A percentile compares a stretch with the other conserved stretches of the same genome.
Evolutionary conservation across 2,329 filamentous ascomycete species (phyloP).

Genomic region (Claviceps fusiformis): DNA sequence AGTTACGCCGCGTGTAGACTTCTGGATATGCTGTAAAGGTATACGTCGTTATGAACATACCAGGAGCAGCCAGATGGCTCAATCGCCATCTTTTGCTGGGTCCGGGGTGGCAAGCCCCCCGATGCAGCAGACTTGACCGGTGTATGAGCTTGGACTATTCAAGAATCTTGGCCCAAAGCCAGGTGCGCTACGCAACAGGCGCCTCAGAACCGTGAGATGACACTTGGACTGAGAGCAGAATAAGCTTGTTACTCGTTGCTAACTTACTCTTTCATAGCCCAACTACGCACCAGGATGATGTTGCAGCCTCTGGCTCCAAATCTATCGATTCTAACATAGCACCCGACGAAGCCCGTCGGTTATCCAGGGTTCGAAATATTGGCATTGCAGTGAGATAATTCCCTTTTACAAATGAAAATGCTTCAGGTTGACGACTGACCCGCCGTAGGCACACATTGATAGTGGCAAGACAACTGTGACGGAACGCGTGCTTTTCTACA

Average conservation of each 20-base stretch:
- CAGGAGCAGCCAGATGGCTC: constrained; percentile 26
- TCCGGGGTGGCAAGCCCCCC: constrained; percentile 15
- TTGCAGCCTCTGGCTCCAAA: constrained; percentile 33
- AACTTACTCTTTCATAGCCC: constrained; percentile 14
- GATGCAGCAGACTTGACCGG: neutral
- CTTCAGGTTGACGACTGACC: constrained; percentile 11
- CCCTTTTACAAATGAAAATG: neutral
- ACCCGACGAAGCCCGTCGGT: constrained; percentile 61
- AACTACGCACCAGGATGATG: too few species aligned
- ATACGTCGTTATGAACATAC: constrained; percentile 24
- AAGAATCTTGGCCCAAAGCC: constrained; percentile 20
- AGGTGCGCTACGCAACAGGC: constrained; percentile 16
- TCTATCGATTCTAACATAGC: constrained; percentile 66
- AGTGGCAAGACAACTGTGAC: constrained; percentile 95
- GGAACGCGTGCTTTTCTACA: constrained; percentile 96
- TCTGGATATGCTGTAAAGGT: neutral
- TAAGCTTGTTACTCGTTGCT: neutral
- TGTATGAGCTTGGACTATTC: neutral
- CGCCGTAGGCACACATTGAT: constrained; percentile 76
- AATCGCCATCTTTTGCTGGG: constrained; percentile 23
- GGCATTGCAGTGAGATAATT: constrained; percentile 67
- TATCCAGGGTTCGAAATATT: constrained; percentile 84
- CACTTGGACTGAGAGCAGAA: neutral
- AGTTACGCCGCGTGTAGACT: constrained; percentile 7
- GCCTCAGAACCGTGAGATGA: constrained; percentile 28